These are phyloP conservation scores for Leccinellum luteum DNA, from an alignment of 768 basidiomycete genomes.

Conservation along the genomic window DNA sequence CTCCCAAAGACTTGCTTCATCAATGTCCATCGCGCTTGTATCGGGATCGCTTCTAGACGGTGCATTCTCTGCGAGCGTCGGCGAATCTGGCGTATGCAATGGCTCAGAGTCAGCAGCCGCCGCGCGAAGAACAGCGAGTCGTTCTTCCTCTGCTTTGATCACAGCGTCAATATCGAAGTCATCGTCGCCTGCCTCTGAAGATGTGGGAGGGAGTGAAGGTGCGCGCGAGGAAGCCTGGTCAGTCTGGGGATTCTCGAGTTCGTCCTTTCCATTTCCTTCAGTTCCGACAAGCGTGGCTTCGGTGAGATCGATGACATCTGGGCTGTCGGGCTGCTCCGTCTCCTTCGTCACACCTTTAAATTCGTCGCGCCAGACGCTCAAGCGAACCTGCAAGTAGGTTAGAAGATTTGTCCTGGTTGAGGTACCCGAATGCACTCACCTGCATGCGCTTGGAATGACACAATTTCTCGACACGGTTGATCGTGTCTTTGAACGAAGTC, in stretches of 20 bases:
- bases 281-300: conserved; percentile 26
- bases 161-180: conserved; percentile 54
- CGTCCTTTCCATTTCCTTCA: conserved; percentile 20
- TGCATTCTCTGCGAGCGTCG: conserved; percentile 6
- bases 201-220: conserved; percentile 38
- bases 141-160: conserved; percentile 44
- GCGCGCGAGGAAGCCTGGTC: conserved; percentile 38
- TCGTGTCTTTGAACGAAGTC: conserved; percentile 82
- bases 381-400: conserved; percentile 47
- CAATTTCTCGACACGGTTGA: conserved; percentile 81
- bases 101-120: conserved; percentile 5
- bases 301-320: conserved; percentile 32
- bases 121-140: conserved; percentile 23
- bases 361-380: conserved; percentile 80
- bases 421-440: conserved; percentile 42
- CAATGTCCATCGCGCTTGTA: conserved; percentile 26
- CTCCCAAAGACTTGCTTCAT: conserved; percentile 42
- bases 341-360: conserved; percentile 44
- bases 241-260: conserved; percentile 8
- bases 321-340: conserved; percentile 18
- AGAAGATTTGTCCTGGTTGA: neutral
- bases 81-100: neutral
- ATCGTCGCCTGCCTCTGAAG: conserved; percentile 41
- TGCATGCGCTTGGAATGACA: conserved; percentile 85
- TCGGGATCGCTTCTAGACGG: conserved; percentile 7